Evolutionary conservation across 169 alveolate species (phyloP), one percentile per base, ranked within the genome.

Genomic region (Plasmodium relictum): DNA sequence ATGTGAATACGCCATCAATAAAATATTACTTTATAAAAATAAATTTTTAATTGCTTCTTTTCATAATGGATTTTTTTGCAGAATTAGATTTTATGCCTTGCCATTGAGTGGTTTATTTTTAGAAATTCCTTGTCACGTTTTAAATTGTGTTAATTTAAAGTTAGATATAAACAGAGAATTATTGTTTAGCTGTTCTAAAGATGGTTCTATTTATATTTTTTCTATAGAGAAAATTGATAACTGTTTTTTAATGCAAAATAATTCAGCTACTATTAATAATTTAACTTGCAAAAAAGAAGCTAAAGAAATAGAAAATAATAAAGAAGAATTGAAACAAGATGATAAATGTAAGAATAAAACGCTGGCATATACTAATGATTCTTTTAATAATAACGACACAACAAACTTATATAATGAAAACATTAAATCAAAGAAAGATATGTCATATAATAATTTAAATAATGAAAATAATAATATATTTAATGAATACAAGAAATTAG

Each of bases 91-190:
- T 69, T 83, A 83, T 56, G 12, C 18, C 9, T 71, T 83, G 54
- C 91, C 91, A 37, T 62, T 83, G 39, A 54, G 63, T 69, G 91
- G 91, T 10, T 20, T 83, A 42, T 83, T 31, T 42, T 83, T 83
- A 71, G 91, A 83, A 83, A 83, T 83, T n/a, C 91, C 91, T 18
- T 83, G 91, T 61, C 91, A 83, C 48, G 54, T 70, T 24, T 37
- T 56, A 18, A 66, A 52, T 18, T 69, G 91, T 83, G 91, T 83
- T 10, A 83, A 83, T 69, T 58, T 83, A 73, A 83, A 69, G 9
- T 59, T 83, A n/a, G 91, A 83, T 45, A 14, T 24, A 24, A 66
- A 41, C 44, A 69, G 48, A 50, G 91, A 83, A 16, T 20, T 83
- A 6, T 58, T 83, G 7, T 83, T 83, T 83, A 83, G 91, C 45